phyloP scores from a whole-genome alignment of 2,329 filamentous ascomycete genomes.

The Colletotrichum lini region DNA sequence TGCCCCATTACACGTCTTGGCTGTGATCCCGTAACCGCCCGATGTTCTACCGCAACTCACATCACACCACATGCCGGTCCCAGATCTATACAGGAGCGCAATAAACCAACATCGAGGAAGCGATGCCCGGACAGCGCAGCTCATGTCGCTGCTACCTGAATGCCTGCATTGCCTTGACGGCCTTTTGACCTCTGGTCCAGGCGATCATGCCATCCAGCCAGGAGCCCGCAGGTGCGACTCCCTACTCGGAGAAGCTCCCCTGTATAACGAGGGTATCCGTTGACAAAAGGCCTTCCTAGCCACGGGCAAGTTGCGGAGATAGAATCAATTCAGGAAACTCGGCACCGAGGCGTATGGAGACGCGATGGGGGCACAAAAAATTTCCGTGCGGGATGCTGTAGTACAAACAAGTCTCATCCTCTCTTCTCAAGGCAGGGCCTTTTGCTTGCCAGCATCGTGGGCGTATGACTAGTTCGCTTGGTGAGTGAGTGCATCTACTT shows the following conservation, averaged over 20 bases:
- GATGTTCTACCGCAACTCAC: neutral
- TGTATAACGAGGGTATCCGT: neutral
- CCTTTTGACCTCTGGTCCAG: neutral
- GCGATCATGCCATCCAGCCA: neutral
- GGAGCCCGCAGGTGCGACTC: neutral
- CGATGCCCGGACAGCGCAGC: neutral
- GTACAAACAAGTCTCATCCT: neutral
- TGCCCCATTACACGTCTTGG: neutral
- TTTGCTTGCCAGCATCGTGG: neutral
- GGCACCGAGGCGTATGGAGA: constrained; percentile 1
- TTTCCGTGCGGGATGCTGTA: neutral
- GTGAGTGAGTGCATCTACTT: neutral
- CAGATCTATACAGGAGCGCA: neutral
- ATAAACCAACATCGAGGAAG: neutral
- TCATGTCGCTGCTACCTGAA: neutral
- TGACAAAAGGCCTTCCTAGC: neutral
- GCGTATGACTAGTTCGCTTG: neutral
- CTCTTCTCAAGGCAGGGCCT: neutral
- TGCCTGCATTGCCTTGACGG: neutral
- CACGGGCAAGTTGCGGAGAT: neutral
- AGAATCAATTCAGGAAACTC: neutral
- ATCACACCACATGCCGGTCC: constrained; percentile 12
- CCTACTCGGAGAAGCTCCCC: neutral
- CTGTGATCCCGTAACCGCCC: neutral
- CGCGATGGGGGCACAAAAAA: neutral